phyloP scores from a whole-genome alignment of 805 yeast genomes.

The Candida michaelii region DNA sequence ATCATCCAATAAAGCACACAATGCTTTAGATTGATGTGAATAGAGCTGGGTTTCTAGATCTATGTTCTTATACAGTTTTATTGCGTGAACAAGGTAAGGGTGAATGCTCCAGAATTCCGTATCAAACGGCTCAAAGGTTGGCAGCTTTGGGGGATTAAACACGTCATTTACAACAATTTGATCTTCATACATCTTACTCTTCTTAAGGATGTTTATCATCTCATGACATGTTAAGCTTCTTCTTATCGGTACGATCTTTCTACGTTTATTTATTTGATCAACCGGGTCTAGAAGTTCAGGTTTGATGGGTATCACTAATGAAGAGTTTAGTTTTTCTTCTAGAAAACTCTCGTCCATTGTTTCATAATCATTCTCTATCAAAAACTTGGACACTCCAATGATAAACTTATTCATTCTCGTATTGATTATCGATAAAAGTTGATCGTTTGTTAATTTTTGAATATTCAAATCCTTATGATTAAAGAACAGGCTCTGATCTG shows the following conservation, averaged over 20 bases:
- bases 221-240: conserved; percentile 41
- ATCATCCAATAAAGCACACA: conserved; percentile 49
- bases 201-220: conserved; percentile 50
- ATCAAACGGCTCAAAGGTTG: conserved; percentile 45
- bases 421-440: conserved; percentile 57
- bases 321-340: conserved; percentile 1
- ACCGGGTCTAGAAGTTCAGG: conserved; percentile 16
- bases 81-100: conserved; percentile 48
- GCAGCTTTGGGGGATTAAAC: conserved; percentile 43
- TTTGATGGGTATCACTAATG: conserved; percentile 9
- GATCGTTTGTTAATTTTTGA: conserved; percentile 49
- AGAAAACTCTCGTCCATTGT: conserved; percentile 7
- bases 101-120: conserved; percentile 34
- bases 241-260: conserved; percentile 5
- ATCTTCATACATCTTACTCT: conserved; percentile 51
- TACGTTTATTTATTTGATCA: conserved; percentile 16
- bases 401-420: conserved; percentile 56
- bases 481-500: conserved; percentile 10
- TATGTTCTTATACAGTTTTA: conserved; percentile 47
- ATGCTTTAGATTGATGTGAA: conserved; percentile 79
- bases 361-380: conserved; percentile 1
- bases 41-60: conserved; percentile 53
- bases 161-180: conserved; percentile 61
- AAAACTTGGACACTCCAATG: conserved; percentile 15
- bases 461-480: conserved; percentile 15